Evolutionary conservation across 2,329 filamentous ascomycete genomes (phyloP).

Genomic region (Aspergillus calidoustus): DNA sequence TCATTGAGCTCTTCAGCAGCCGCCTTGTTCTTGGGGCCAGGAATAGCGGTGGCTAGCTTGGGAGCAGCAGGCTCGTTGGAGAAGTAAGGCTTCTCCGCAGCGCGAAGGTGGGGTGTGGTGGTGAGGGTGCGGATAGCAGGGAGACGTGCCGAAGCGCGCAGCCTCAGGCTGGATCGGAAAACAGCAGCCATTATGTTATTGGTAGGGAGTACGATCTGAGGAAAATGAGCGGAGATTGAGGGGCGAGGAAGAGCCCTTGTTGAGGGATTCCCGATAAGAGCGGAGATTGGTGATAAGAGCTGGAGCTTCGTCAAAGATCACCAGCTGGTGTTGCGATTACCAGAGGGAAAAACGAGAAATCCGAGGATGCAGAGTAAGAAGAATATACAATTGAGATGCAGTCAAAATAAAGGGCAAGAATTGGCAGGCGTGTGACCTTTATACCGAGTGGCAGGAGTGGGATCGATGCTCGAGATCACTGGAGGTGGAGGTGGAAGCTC

Average conservation of each 20-base stretch:
- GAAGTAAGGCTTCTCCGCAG: constrained; percentile 57
- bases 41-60: constrained; percentile 64
- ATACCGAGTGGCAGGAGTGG: constrained; percentile 5
- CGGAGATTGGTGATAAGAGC: constrained; percentile 13
- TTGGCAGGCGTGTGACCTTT: constrained; percentile 7
- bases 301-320: background rate
- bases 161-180: constrained; percentile 41
- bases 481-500: constrained; percentile 5
- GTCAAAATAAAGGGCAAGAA: background rate
- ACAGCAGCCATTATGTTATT: constrained; percentile 36
- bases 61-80: constrained; percentile 63
- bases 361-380: background rate
- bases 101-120: constrained; percentile 40
- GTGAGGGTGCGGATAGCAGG: constrained; percentile 41
- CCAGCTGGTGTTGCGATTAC: background rate
- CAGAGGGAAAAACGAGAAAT: background rate
- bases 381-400: background rate
- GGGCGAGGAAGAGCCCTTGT: background rate
- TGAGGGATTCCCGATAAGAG: constrained; percentile 11
- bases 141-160: constrained; percentile 39
- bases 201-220: background rate
- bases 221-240: background rate
- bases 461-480: constrained; percentile 4
- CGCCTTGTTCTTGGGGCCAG: constrained; percentile 74
- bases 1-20: constrained; percentile 71